Base-by-base conservation (phyloP, 2,329 filamentous ascomycete species). In the Talaromyces sp. region DNA sequence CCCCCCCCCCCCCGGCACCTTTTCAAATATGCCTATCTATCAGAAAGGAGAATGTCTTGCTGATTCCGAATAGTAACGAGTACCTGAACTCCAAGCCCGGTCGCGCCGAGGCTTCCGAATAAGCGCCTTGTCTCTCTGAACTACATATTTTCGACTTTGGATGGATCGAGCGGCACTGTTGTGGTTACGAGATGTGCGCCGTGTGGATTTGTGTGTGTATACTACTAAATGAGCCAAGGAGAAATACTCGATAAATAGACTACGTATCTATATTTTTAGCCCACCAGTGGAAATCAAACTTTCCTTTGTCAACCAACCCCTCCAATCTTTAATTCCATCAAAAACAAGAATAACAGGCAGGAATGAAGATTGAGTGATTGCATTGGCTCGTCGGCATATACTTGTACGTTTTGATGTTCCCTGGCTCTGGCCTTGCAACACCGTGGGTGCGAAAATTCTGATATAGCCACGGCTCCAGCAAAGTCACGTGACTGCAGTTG, bases 81-180 rank as follows among this genome's bases (percentile, higher is more conserved):
- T 82, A 76, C 69, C 73, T 81, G 64, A 81, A 82, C 73, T 82
- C 80, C 66, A 82, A 82, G 72, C 74, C 77, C 47, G 80, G 79
- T 57, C 76, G 76, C 61, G 68, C 70, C 33, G 73, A 75, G 68
- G 70, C 67, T 67, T 18, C 27, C 28, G 50, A 53, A 6, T 53
- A 53, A 31, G n/a, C 30, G 4, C 18, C 5, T 18, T 12, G 14
- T 28, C 50, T n/a, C 28, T 53, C 36, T 5, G 30, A 31, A 31
- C 18, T 23, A 31, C 30, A 18, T 27, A 47, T 53, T 23, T 23
- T 31, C 50, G 7, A 31, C 27, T 30, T 9, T n/a, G 50, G 10
- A 53, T n/a, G 5, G 50, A 33, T 53, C 30, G 10, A 31, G n/a
- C 28, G 28, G 14, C 27, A 31, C 44, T 14, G 10, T 27, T 53